Evolutionary conservation across 306 rosid species (phyloP).

Genomic region (Trichosanthes cucumerina): DNA sequence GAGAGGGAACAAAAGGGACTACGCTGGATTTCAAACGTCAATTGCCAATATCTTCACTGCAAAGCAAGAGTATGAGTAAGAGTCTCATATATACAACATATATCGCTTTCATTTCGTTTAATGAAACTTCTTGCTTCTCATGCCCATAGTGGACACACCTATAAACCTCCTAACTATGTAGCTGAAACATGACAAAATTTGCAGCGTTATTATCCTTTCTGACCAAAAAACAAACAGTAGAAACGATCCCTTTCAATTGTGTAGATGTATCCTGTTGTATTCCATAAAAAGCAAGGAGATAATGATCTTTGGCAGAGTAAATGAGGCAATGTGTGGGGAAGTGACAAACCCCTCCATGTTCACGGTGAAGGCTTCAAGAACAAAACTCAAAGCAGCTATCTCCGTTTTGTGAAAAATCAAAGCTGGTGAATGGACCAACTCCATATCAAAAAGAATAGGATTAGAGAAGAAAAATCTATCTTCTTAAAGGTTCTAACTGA

Average conservation of each 20-base stretch:
- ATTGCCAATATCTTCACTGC: neutral
- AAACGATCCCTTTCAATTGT: neutral
- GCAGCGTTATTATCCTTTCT: neutral
- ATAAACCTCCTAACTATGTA: neutral
- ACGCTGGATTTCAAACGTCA: neutral
- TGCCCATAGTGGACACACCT: constrained; percentile 1
- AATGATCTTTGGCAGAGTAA: neutral
- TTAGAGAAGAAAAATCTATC: neutral
- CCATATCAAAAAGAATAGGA: neutral
- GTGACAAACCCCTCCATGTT: constrained; percentile 2
- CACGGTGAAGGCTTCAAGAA: neutral
- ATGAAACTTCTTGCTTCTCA: constrained; percentile 6
- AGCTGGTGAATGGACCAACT: constrained; percentile 5
- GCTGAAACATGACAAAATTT: constrained; percentile 9
- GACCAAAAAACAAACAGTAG: neutral
- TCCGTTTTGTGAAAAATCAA: neutral
- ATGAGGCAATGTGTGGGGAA: neutral
- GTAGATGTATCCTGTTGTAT: neutral
- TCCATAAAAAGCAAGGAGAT: neutral
- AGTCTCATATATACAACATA: constrained; percentile 3
- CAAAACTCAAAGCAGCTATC: neutral
- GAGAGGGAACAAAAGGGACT: neutral
- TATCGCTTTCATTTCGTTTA: constrained; percentile 1
- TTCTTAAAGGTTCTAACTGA: constrained; percentile 60
- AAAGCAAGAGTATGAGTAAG: neutral